Evolutionary conservation across 140 eudicot species (phyloP).

Genomic region (Stevia rebaudiana): DNA sequence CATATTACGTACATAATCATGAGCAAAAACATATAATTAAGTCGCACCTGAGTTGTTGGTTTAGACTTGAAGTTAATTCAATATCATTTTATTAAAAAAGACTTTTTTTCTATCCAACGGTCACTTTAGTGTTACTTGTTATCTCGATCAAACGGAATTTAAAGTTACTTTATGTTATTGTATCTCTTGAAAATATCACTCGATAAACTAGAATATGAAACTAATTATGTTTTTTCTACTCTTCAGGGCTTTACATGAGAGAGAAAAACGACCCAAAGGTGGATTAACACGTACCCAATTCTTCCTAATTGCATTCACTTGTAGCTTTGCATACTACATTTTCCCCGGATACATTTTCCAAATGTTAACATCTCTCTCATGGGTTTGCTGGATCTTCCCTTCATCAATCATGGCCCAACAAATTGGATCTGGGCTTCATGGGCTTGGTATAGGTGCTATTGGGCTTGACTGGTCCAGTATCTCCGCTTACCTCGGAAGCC

Average conservation of each 20-base stretch:
- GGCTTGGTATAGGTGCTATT: constrained; percentile 73
- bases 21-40: too few relatives aligned
- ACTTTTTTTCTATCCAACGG: too few relatives aligned
- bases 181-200: neutral
- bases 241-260: constrained; percentile 82
- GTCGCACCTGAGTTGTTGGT: too few relatives aligned
- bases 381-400: constrained; percentile 91
- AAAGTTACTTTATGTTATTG: neutral
- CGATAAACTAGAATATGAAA: neutral
- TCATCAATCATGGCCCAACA: constrained; percentile 74
- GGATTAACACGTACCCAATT: constrained; percentile 78
- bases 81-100: too few relatives aligned
- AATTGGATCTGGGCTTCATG: constrained; percentile 75
- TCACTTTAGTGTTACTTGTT: too few relatives aligned
- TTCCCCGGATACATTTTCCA: constrained; percentile 82
- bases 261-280: constrained; percentile 67
- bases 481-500: constrained; percentile 87
- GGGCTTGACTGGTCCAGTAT: constrained; percentile 93
- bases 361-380: constrained; percentile 77
- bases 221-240: neutral
- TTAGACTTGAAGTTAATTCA: too few relatives aligned
- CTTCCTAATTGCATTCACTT: constrained; percentile 67
- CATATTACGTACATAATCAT: too few relatives aligned
- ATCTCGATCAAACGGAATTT: neutral
- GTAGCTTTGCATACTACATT: constrained; percentile 81